These are phyloP conservation scores for Byssothecium circinans DNA, from an alignment of 2,329 filamentous ascomycete species.

Conservation along the genomic window DNA sequence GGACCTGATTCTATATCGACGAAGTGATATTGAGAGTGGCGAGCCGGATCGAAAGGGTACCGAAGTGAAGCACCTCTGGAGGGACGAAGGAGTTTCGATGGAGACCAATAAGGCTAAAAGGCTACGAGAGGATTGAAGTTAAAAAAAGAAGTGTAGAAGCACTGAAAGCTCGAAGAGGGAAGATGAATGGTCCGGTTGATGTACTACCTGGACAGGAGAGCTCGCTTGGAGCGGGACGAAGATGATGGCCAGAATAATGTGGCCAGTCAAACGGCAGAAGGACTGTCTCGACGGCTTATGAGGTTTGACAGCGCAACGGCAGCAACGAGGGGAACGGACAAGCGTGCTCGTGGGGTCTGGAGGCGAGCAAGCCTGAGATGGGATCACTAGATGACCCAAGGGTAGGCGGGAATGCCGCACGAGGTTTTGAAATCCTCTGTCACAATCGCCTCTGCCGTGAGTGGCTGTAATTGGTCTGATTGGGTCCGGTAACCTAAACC, in stretches of 20 bases:
- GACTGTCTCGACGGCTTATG: conserved; percentile 33
- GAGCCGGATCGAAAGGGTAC: conserved; percentile 31
- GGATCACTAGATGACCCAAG: conserved; percentile 26
- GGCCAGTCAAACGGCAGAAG: conserved; percentile 38
- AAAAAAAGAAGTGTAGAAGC: conserved; percentile 40
- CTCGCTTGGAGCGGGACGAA: conserved; percentile 44
- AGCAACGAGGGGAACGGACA: conserved; percentile 30
- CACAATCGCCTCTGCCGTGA: conserved; percentile 37
- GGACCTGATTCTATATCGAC: conserved; percentile 41
- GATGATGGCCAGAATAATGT: conserved; percentile 39
- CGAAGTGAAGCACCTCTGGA: conserved; percentile 30
- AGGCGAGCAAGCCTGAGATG: conserved; percentile 23
- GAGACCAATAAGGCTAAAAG: conserved; percentile 38
- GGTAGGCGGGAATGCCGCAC: conserved; percentile 35
- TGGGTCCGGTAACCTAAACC: conserved; percentile 25
- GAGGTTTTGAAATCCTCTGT: conserved; percentile 34
- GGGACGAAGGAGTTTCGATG: conserved; percentile 17
- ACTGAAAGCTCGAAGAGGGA: conserved; percentile 31
- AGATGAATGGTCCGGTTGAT: conserved; percentile 37
- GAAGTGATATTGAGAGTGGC: conserved; percentile 30
- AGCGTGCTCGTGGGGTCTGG: conserved; percentile 26
- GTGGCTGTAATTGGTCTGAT: conserved; percentile 22
- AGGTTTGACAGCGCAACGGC: conserved; percentile 35
- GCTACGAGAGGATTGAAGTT: conserved; percentile 27
- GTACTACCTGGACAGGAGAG: conserved; percentile 30